phyloP scores from a whole-genome alignment of 371 early-diverging fungal genomes.

The Saksenaea vasiformis region DNA sequence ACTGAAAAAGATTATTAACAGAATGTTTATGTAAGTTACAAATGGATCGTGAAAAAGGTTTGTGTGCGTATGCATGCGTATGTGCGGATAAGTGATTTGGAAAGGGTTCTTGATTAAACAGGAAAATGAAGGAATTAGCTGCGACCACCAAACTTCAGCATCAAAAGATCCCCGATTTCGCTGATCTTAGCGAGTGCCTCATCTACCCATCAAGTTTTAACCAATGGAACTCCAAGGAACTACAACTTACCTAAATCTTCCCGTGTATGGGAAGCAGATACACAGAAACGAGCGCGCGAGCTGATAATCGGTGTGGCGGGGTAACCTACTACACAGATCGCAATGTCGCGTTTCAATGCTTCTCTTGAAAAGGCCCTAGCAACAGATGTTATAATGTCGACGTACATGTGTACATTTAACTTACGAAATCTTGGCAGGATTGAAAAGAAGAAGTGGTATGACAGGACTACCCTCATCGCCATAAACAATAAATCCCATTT shows the following conservation, averaged over 20 bases:
- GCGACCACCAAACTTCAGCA: conserved; percentile 39
- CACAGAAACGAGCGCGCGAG: conserved; percentile 96
- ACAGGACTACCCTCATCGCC: conserved; percentile 96
- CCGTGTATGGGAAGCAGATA: conserved; percentile 93
- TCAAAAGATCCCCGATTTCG: conserved; percentile 59
- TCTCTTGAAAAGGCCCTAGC: conserved; percentile 90
- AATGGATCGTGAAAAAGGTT: no score
- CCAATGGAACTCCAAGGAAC: background rate
- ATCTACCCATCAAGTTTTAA: conserved; percentile 22
- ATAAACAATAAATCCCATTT: conserved; percentile 95
- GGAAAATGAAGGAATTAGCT: background rate
- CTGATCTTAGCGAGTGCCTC: conserved; percentile 56
- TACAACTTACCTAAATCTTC: conserved; percentile 83
- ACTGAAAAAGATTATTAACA: no score
- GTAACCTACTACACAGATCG: conserved; percentile 98
- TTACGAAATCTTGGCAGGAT: conserved; percentile 96
- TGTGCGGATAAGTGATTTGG: no score
- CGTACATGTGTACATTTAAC: conserved; percentile 5
- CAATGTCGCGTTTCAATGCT: conserved; percentile 89
- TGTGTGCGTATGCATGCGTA: no score
- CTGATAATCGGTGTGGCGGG: conserved; percentile 99
- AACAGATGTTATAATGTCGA: background rate
- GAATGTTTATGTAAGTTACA: no score
- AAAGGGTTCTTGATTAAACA: background rate
- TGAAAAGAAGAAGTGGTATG: conserved; percentile 95